phyloP scores from a whole-genome alignment of 352 stramenopile species.

The Phytophthora chlamydospora region DNA sequence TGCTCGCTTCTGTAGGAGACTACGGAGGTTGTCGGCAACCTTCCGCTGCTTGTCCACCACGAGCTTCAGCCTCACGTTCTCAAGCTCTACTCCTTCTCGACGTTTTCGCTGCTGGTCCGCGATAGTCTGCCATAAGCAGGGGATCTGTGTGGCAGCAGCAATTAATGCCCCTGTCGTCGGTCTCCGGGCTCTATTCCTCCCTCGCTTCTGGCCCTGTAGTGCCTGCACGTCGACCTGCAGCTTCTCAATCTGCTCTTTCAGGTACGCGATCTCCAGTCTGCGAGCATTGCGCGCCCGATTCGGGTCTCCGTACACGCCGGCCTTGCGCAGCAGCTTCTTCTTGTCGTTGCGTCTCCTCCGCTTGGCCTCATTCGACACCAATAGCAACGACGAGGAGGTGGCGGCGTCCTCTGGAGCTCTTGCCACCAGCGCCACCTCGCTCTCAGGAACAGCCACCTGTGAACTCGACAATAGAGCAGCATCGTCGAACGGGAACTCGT shows the following conservation, averaged over 20 bases:
- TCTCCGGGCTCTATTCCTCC: not conserved
- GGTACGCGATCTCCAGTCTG: conserved; percentile 44
- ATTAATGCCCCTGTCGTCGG: not conserved
- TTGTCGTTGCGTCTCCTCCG: conserved; percentile 12
- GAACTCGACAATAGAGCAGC: too few relatives aligned
- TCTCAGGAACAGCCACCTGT: not conserved
- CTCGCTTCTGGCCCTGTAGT: conserved; percentile 18
- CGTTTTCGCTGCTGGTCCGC: conserved; percentile 20
- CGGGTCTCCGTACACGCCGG: conserved; percentile 33
- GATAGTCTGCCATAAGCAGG: conserved; percentile 32
- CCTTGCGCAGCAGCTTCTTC: conserved; percentile 29
- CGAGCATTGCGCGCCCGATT: conserved; percentile 41
- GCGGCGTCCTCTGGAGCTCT: not conserved
- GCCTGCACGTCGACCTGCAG: conserved; percentile 34
- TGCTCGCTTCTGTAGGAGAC: conserved; percentile 35
- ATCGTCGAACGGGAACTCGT: conserved; percentile 20
- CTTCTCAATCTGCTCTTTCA: conserved; percentile 39
- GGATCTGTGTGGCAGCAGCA: conserved; percentile 4
- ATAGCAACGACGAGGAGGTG: not conserved
- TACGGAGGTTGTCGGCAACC: conserved; percentile 40
- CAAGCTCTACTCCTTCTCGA: conserved; percentile 29
- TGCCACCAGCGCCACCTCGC: conserved; percentile 9
- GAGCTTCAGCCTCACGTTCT: conserved; percentile 39
- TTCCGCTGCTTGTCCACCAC: conserved; percentile 49
- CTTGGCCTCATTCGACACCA: conserved; percentile 7